Conservation (phyloP, 495 filamentous ascomycete species). For the Gamarada debralockiae region DNA sequence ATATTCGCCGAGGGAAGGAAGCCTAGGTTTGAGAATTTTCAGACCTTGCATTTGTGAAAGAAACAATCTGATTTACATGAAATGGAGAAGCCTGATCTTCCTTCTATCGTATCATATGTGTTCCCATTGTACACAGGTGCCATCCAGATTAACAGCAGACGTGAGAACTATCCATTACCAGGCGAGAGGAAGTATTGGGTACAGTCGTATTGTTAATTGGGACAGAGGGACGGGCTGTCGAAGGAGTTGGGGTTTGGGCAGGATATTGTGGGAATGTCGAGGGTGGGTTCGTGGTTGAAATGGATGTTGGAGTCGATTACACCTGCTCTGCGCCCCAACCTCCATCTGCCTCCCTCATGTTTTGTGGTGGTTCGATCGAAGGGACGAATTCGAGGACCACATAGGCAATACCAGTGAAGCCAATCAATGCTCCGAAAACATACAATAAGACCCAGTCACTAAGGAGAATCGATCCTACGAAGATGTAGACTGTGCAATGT, state of each 20-base stretch:
- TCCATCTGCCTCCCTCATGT: constrained; percentile 81
- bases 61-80: background rate
- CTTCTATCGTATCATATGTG: background rate
- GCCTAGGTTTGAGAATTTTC: background rate
- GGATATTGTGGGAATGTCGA: too few species aligned
- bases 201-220: too few species aligned
- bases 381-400: constrained; percentile 88
- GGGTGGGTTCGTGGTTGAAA: too few species aligned
- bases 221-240: too few species aligned
- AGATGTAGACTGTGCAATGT: constrained; percentile 78
- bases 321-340: constrained; percentile 81
- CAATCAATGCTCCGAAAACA: constrained; percentile 70
- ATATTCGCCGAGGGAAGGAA: too few species aligned
- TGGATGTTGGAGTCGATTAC: background rate
- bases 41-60: background rate
- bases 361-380: constrained; percentile 93
- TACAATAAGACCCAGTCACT: constrained; percentile 51
- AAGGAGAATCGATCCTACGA: constrained; percentile 81
- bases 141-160: too few species aligned
- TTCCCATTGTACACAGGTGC: background rate
- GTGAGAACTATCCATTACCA: too few species aligned
- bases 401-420: constrained; percentile 74
- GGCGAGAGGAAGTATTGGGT: too few species aligned
- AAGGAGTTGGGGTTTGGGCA: too few species aligned
- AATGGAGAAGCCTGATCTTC: background rate